Evolutionary conservation across 345 rosid species (phyloP).

Genomic region (Camelina neglecta): DNA sequence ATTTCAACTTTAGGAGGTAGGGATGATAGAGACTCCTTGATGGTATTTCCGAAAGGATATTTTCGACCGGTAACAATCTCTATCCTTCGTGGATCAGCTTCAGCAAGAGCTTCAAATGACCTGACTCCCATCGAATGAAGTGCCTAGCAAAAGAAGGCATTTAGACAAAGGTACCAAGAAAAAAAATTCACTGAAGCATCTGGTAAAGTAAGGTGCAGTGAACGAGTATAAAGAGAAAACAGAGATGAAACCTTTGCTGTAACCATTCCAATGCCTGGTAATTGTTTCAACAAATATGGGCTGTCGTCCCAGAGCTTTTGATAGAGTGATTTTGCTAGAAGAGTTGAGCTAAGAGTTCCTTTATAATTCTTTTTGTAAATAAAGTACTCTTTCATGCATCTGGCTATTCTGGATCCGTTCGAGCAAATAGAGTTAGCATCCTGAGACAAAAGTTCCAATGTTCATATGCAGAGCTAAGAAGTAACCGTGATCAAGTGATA

Average conservation of each 20-base stretch:
- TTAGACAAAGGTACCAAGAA: slow-evolving; percentile 9
- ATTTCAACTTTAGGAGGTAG: slow-evolving; percentile 86
- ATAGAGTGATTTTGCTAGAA: slow-evolving; percentile 85
- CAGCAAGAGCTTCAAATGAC: slow-evolving; percentile 84
- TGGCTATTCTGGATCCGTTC: slow-evolving; percentile 83
- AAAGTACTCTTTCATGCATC: slow-evolving; percentile 96
- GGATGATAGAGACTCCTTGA: slow-evolving; percentile 84
- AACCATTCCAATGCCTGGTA: slow-evolving; percentile 97
- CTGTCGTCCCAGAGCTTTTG: slow-evolving; percentile 98
- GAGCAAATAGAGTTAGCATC: slow-evolving; percentile 84
- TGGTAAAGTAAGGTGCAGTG: background rate
- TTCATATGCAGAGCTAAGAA: slow-evolving; percentile 37
- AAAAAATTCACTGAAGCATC: slow-evolving; percentile 15
- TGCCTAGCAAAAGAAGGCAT: slow-evolving; percentile 59
- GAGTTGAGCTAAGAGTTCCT: slow-evolving; percentile 75
- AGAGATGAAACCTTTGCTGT: slow-evolving; percentile 78
- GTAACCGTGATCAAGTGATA: slow-evolving; percentile 27
- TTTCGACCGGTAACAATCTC: slow-evolving; percentile 93
- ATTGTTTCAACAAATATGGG: slow-evolving; percentile 87
- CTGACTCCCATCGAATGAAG: slow-evolving; percentile 85
- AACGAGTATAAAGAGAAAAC: slow-evolving; percentile 1
- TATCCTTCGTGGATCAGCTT: slow-evolving; percentile 95
- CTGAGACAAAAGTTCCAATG: slow-evolving; percentile 50
- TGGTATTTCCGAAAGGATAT: slow-evolving; percentile 94
- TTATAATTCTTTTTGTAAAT: slow-evolving; percentile 76